Evolutionary conservation across 2,329 filamentous ascomycete species (phyloP), one percentile per base, ranked within the genome.

Genomic region (Orbilia javanica): DNA sequence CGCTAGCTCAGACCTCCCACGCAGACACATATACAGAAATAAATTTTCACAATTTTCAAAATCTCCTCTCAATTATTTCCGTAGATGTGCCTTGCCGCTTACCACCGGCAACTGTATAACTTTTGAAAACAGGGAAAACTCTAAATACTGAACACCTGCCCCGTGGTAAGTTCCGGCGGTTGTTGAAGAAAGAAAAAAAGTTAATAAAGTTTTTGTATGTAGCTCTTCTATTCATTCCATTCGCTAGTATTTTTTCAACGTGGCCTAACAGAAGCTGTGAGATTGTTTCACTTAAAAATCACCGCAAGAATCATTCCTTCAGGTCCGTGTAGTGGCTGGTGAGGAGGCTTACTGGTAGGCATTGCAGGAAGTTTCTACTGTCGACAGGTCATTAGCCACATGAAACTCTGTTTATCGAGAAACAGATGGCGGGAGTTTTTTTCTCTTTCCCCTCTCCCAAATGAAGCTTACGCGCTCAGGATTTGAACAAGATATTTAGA

Each of bases 351-450:
- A 36, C 29, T 25, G 20, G 7, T 7, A 25, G 46, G 22, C 46
- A 15, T 46, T 25, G 20, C 22, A 22, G 3, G 20, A 15, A 66
- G 36, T 15, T 22, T 53, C 29, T 31, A 15, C 3, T 7, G 10
- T 31, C 4, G 7, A 7, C 4, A 50, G 20, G 36, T 76, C 57
- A 69, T 48, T 31, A 70, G 73, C 73, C 73, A 77, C 60, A 60
- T 66, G 73, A 71, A 71, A 77, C 73, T 76, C 72, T 77, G 66
- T 71, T 70, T 71, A 71, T 77, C 66, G 66, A 62, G 66, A 71
- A 60, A 77, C 57, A 70, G 20, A 34, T 53, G 50, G 73, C 55
- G 55, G 71, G 20, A 42, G 20, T 29, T 60, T 25, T 60, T 42
- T 15, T 65, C 29, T 60, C 48, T 34, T 34, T n/a, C n/a, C n/a